These are phyloP conservation scores for Thelonectria discophora DNA, from an alignment of 2,329 filamentous ascomycete genomes.

Conservation along the genomic window DNA sequence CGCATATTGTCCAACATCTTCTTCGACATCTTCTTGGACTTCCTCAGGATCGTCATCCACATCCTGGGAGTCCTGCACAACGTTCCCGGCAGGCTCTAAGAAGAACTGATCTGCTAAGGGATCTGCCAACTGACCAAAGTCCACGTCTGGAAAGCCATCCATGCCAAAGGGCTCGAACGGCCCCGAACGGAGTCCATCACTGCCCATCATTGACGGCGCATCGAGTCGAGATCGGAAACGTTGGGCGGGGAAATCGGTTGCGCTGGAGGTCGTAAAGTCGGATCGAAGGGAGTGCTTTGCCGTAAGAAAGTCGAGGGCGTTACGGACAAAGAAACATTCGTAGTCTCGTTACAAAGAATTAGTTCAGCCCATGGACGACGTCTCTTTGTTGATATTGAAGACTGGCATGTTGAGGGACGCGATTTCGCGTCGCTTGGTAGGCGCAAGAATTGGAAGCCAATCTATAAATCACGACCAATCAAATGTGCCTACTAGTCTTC, in stretches of 20 bases:
- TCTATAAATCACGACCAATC: constrained; percentile 27
- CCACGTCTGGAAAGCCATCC: constrained; percentile 7
- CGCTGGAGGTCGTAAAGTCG: neutral
- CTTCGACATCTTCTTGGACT: neutral
- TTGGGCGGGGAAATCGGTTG: constrained; percentile 13
- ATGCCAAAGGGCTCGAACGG: constrained; percentile 12
- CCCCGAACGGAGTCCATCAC: constrained; percentile 21
- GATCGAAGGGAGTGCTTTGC: neutral
- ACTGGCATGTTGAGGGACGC: constrained; percentile 33
- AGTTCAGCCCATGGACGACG: constrained; percentile 8
- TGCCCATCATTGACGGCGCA: constrained; percentile 29
- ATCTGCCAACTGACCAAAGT: constrained; percentile 23
- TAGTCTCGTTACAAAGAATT: neutral
- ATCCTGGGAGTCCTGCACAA: neutral
- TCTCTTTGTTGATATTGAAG: constrained; percentile 1
- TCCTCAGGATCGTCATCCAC: neutral
- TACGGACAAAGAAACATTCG: neutral
- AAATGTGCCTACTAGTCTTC: constrained; percentile 14
- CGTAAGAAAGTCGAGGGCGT: neutral
- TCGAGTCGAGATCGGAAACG: constrained; percentile 4
- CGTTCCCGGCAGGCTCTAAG: neutral
- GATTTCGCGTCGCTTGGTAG: constrained; percentile 27
- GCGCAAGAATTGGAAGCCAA: constrained; percentile 20
- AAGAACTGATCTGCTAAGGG: constrained; percentile 17
- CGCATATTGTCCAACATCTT: neutral